Evolutionary conservation across 768 basidiomycete species (phyloP).

Genomic region (Hypholoma sublateritium): DNA sequence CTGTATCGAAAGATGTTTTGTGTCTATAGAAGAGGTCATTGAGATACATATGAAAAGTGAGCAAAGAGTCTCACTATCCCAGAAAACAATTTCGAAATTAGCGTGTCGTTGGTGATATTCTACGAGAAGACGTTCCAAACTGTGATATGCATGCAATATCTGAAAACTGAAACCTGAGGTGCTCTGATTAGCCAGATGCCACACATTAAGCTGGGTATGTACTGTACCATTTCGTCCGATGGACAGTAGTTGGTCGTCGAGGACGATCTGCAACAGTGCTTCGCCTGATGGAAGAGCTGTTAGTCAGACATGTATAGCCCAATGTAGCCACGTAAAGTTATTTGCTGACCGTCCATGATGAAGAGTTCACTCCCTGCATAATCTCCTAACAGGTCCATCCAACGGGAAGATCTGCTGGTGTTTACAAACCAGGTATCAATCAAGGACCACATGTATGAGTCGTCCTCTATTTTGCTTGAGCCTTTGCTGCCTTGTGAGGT

Average conservation of each 20-base stretch:
- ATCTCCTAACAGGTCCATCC: constrained; percentile 73
- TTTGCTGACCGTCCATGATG: constrained; percentile 54
- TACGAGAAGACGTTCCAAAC: constrained; percentile 50
- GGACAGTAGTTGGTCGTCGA: constrained; percentile 62
- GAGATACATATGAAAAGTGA: not conserved
- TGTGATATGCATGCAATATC: constrained; percentile 57
- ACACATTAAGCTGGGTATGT: not conserved
- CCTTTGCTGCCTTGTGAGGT: not conserved
- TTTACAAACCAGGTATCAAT: constrained; percentile 14
- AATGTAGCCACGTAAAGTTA: not conserved
- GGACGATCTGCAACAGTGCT: constrained; percentile 55
- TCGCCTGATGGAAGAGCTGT: constrained; percentile 44
- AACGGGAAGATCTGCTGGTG: constrained; percentile 17
- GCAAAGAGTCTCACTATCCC: constrained; percentile 39
- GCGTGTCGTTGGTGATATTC: constrained; percentile 50
- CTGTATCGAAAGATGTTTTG: constrained; percentile 39
- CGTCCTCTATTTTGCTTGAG: not conserved
- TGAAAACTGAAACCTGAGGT: constrained; percentile 55
- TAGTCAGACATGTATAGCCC: constrained; percentile 1
- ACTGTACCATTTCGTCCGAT: constrained; percentile 46
- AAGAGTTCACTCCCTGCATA: constrained; percentile 70
- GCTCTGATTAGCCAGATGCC: not conserved
- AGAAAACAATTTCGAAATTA: constrained; percentile 66
- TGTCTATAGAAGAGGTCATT: constrained; percentile 31
- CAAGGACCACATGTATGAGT: constrained; percentile 6